Evolutionary conservation across 345 rosid species (phyloP).

Genomic region (Abelmoschus esculentus): DNA sequence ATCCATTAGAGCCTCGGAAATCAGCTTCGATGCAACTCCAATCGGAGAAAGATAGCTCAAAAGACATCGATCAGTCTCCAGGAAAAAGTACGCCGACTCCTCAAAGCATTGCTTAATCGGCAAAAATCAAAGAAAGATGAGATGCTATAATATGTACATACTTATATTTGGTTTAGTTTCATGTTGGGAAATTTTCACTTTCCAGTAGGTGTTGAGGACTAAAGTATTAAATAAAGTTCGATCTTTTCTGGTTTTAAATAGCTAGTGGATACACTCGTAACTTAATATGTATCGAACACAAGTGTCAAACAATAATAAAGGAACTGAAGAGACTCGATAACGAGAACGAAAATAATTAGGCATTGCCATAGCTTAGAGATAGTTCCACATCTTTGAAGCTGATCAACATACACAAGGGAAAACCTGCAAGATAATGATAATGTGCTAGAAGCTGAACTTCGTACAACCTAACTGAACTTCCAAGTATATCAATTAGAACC

Average conservation of each 20-base stretch:
- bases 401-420: too few species aligned
- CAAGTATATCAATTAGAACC: neutral
- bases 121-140: slow-evolving; percentile 92
- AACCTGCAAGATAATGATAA: too few species aligned
- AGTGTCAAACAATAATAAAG: neutral
- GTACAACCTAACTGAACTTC: neutral
- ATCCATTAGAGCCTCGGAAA: slow-evolving; percentile 76
- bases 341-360: neutral
- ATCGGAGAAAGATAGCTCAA: slow-evolving; percentile 43
- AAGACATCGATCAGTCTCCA: slow-evolving; percentile 55
- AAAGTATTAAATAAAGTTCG: too few species aligned
- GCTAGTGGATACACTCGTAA: too few species aligned
- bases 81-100: slow-evolving; percentile 85
- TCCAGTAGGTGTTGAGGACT: too few species aligned
- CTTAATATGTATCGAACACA: neutral
- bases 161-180: too few species aligned
- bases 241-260: too few species aligned
- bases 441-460: neutral
- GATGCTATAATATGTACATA: slow-evolving; percentile 54
- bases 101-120: slow-evolving; percentile 82
- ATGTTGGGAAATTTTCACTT: too few species aligned
- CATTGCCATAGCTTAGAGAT: too few species aligned
- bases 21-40: slow-evolving; percentile 66
- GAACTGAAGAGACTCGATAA: neutral
- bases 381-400: too few species aligned